Evolutionary conservation across 306 rosid species (phyloP), one percentile per base, ranked within the genome.

Genomic region (Sesbania bispinosa): DNA sequence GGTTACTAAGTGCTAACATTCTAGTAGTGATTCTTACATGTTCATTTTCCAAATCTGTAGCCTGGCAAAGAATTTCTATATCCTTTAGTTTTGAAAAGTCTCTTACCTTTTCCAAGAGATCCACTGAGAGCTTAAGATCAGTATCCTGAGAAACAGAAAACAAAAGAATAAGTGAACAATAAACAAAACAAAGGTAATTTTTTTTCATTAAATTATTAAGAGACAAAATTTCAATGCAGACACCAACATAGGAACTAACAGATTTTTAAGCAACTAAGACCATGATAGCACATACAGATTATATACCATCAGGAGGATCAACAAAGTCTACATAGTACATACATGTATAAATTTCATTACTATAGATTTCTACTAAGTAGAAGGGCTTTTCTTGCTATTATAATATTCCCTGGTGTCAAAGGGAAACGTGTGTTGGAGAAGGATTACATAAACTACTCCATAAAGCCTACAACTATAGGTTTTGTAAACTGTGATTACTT

Each of bases 41-140:
- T 69, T 89, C 77, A 11, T 76, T 61, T 80, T 91, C 99, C 80
- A 88, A 23, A 64, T 86, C 97, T 23, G 97, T 5, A 42, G 84
- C 52, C 81, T 91, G 97, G 55, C 99, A 94, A 36, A 94, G 90
- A 78, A 94, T 86, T 85, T 94, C 99, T 41, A 94, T 78, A 74
- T 94, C 99, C 85, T 97, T 81, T 77, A 94, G 77, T 74, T 94
- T 94, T 60, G 92, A 92, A 41, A 95, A 95, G 70, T 95, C 99
- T 75, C 99, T 75, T 79, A 91, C 99, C 76, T 95, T 95, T 74
- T 95, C 99, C 89, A 95, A 74, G 51, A 83, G 79, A 87, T 95
- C 96, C 69, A 95, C 89, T 1, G 96, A 91, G 39, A 86, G 71
- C 80, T 89, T 95, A 62, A 95, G 97, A 71, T 89, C 97, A 21